Conservation (phyloP, 202 grass and related monocot genomes). For the Zoysia matrella region DNA sequence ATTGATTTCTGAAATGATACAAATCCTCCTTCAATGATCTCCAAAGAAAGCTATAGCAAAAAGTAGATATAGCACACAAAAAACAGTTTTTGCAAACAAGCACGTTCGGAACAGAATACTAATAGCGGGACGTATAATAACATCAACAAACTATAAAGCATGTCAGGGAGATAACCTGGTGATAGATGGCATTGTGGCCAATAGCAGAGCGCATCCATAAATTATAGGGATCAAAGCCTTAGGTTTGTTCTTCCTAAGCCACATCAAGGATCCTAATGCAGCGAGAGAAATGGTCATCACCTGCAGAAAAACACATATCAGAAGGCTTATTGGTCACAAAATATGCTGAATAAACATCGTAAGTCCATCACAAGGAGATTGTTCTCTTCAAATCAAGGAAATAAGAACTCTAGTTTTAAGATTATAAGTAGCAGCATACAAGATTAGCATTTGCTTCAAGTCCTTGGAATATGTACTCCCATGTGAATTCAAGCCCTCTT, state of each 20-base stretch:
- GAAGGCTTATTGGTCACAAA: constrained; percentile 23
- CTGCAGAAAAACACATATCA: constrained; percentile 51
- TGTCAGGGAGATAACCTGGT: constrained; percentile 63
- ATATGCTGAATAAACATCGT: constrained; percentile 22
- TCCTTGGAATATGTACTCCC: constrained; percentile 98
- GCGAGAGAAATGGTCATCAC: constrained; percentile 95
- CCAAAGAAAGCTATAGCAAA: neutral
- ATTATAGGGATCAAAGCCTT: constrained; percentile 88
- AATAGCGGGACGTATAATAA: constrained; percentile 14
- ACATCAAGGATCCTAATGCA: constrained; percentile 94
- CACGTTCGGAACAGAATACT: constrained; percentile 5
- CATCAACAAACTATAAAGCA: constrained; percentile 27
- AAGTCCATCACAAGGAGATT: neutral
- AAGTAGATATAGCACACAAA: neutral
- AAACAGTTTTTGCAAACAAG: constrained; percentile 26
- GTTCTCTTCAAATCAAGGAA: constrained; percentile 12
- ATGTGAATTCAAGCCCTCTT: constrained; percentile 96
- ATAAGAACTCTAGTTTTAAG: constrained; percentile 16
- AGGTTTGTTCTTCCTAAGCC: constrained; percentile 99
- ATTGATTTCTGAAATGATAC: constrained; percentile 5
- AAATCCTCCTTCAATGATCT: constrained; percentile 11
- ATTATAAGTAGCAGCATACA: constrained; percentile 49
- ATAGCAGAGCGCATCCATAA: constrained; percentile 88
- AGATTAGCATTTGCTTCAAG: constrained; percentile 97
- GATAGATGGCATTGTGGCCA: constrained; percentile 97